These are phyloP conservation scores for Penicillium parvum DNA, from an alignment of 495 filamentous ascomycete species.

Conservation along the genomic window DNA sequence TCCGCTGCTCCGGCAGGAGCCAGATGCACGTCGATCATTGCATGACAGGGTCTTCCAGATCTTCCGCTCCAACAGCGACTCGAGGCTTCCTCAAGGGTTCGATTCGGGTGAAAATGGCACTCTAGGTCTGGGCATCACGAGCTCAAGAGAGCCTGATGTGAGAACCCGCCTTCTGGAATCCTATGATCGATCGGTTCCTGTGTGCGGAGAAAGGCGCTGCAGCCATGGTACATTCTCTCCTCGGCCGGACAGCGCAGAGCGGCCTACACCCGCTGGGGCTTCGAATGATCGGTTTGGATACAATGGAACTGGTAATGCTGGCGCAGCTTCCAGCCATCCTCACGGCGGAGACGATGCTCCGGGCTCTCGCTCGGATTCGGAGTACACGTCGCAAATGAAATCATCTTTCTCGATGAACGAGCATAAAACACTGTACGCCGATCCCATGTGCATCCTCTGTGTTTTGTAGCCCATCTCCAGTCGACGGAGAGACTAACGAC, in stretches of 20 bases:
- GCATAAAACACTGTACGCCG: slow-evolving; percentile 33
- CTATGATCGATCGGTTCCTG: slow-evolving; percentile 32
- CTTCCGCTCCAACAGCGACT: slow-evolving; percentile 23
- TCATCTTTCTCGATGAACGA: slow-evolving; percentile 28
- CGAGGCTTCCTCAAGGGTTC: slow-evolving; percentile 1
- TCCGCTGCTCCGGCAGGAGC: slow-evolving; percentile 16
- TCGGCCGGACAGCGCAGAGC: slow-evolving; percentile 46
- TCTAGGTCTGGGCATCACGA: slow-evolving; percentile 13
- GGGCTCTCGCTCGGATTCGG: slow-evolving; percentile 25
- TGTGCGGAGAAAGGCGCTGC: slow-evolving; percentile 48
- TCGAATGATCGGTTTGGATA: slow-evolving; percentile 22
- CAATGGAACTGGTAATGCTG: slow-evolving; percentile 9
- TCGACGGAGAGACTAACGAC: slow-evolving; percentile 17
- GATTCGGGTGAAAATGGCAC: slow-evolving; percentile 3
- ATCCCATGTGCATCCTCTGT: neutral
- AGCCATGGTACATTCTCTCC: slow-evolving; percentile 80
- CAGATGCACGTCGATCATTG: slow-evolving; percentile 28
- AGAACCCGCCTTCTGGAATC: slow-evolving; percentile 38
- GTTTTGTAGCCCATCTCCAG: neutral
- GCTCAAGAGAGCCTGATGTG: slow-evolving; percentile 20
- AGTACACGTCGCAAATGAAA: slow-evolving; percentile 33
- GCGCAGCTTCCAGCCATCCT: slow-evolving; percentile 6
- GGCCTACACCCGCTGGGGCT: slow-evolving; percentile 28
- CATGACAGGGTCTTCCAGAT: slow-evolving; percentile 35
- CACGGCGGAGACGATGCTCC: slow-evolving; percentile 14